Base-by-base conservation (phyloP, 371 early-diverging fungal species). In the Coemansia linderi region DNA sequence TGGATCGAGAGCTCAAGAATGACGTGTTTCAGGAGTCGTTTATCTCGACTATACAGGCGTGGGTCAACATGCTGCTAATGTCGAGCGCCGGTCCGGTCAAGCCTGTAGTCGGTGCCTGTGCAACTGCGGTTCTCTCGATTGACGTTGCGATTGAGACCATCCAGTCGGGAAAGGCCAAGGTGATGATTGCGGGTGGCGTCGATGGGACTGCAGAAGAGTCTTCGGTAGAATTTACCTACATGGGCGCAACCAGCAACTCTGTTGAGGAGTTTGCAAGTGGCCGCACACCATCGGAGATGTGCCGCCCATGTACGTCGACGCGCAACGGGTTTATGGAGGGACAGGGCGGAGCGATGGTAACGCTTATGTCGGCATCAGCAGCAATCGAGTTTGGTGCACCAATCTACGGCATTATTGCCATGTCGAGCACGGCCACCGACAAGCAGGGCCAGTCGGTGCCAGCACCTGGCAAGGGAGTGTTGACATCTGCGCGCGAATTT, bases 21-120 rank as follows among this genome's bases (percentile, higher is more conserved):
- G 73, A 73, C 31, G 46, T 56, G 7, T 39, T 71, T 36, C 73
- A 97, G 78, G 97, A 97, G 83, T 88, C 90, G 44, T 95, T 96
- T 87, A 92, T 95, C 83, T 95, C 93, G 87, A 97, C 97, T 65
- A 92, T 94, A 90, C 90, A 96, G 63, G 97, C 95, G 48, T 97
- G 96, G 96, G 85, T 97, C 75, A 97, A 97, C 87, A 87, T 97
- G 92, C 87, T 97, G 73, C 82, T 97, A 65, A 85, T 97, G 52
- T 95, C 95, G 17, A 88, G 95, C 4, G 93, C 95, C 10, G 97
- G 97, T 39, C 96, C 97, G 27, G 94, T 97, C 85, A 95, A 95
- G 87, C 93, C 95, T 8, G 95, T 95, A 9, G 93, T 95, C 63
- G 95, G 95, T 43, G 97, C 97, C 46, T 97, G 97, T 80, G 97